These are phyloP conservation scores for Picochlorum sp. DNA, from an alignment of 139 green algal genomes.

Conservation along the genomic window DNA sequence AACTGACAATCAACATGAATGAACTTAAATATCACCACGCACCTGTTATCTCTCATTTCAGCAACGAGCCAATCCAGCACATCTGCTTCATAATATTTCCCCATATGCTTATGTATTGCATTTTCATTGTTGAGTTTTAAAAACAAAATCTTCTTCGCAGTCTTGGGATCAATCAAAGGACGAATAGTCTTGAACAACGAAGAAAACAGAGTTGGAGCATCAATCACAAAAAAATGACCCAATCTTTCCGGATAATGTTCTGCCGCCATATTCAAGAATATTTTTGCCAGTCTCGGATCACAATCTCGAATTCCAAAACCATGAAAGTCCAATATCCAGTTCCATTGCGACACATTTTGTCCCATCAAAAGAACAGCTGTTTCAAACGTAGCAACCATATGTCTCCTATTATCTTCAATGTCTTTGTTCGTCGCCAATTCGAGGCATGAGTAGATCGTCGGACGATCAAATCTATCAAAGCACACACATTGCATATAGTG, in stretches of 20 bases:
- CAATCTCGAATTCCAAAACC: conserved; percentile 44
- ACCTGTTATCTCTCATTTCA: conserved; percentile 5
- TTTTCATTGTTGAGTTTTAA: conserved; percentile 29
- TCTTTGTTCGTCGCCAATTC: conserved; percentile 28
- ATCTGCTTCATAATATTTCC: conserved; percentile 33
- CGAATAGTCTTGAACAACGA: conserved; percentile 49
- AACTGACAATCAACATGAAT: too few relatives aligned
- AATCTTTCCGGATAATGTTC: conserved; percentile 67
- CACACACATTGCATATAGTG: conserved; percentile 68
- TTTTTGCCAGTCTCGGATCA: conserved; percentile 46
- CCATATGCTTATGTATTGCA: conserved; percentile 18
- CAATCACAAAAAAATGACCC: conserved; percentile 56
- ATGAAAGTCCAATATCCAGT: conserved; percentile 64
- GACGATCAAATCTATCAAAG: conserved; percentile 21
- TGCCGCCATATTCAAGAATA: conserved; percentile 55
- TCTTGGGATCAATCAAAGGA: conserved; percentile 53
- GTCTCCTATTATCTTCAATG: conserved; percentile 43
- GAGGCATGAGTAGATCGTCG: conserved; percentile 65
- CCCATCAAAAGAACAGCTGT: conserved; percentile 42
- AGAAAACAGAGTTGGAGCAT: conserved; percentile 49
- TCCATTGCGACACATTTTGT: conserved; percentile 48
- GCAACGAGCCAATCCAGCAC: conserved; percentile 41
- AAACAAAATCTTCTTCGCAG: conserved; percentile 44
- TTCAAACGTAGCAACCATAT: conserved; percentile 60
- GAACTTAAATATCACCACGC: too few relatives aligned